These are phyloP conservation scores for Cutaneotrichosporon arboriforme DNA, from an alignment of 1,284 basidiomycete genomes.

Conservation along the genomic window DNA sequence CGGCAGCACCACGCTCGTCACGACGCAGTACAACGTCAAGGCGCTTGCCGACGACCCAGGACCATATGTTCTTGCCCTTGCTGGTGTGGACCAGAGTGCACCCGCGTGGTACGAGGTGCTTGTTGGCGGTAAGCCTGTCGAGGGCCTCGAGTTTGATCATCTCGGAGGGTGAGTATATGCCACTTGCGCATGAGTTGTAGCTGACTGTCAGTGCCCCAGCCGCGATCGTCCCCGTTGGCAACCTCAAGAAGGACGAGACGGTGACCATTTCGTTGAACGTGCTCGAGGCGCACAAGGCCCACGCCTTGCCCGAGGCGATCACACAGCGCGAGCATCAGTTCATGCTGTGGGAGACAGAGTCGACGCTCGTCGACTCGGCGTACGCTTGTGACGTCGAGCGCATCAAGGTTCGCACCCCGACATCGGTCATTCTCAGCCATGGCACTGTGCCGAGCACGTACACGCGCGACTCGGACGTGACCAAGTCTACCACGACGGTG, in stretches of 20 bases:
- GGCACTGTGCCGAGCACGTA: conserved; percentile 51
- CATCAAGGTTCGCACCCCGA: conserved; percentile 76
- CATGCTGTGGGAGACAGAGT: conserved; percentile 67
- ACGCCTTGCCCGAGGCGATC: conserved; percentile 67
- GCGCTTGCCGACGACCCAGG: conserved; percentile 60
- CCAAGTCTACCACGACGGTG: conserved; percentile 71
- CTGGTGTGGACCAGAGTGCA: conserved; percentile 57
- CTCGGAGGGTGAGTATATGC: conserved; percentile 27
- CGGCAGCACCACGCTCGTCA: conserved; percentile 75
- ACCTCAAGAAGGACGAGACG: conserved; percentile 54
- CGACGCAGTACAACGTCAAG: conserved; percentile 78
- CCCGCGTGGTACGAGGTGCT: conserved; percentile 71
- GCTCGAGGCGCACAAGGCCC: conserved; percentile 66
- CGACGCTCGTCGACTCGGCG: conserved; percentile 65
- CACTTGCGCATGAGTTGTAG: not conserved
- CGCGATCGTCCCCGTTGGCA: conserved; percentile 31
- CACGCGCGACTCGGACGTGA: conserved; percentile 47
- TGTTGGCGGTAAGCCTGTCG: conserved; percentile 57
- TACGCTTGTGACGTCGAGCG: conserved; percentile 75
- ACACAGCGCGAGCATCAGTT: conserved; percentile 73
- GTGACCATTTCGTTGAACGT: conserved; percentile 70
- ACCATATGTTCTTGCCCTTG: conserved; percentile 66
- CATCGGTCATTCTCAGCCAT: conserved; percentile 63
- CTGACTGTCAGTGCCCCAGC: conserved; percentile 27
- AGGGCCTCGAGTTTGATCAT: conserved; percentile 43